These are phyloP conservation scores for Teratosphaeria viscida DNA, from an alignment of 2,329 filamentous ascomycete genomes.

Conservation along the genomic window DNA sequence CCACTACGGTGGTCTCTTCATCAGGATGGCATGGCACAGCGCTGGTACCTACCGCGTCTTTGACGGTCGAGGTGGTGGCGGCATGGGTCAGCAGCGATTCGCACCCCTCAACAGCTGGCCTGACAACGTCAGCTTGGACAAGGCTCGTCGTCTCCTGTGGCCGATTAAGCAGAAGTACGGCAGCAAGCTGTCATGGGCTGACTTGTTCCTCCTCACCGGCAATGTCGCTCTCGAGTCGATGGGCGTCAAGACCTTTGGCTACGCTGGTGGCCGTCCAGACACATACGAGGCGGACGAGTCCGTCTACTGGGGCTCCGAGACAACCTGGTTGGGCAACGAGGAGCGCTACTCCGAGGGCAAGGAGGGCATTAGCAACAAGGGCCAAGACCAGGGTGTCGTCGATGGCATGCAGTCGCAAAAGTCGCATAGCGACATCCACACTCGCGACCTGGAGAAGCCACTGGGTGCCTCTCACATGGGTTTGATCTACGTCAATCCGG, in stretches of 20 bases:
- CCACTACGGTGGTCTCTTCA: conserved; percentile 70
- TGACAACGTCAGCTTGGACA: conserved; percentile 68
- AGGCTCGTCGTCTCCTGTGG: conserved; percentile 69
- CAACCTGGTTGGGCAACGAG: conserved; percentile 64
- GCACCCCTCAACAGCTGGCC: conserved; percentile 76
- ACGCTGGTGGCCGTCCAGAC: conserved; percentile 61
- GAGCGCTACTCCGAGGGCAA: conserved; percentile 52
- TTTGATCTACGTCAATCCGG: conserved; percentile 73
- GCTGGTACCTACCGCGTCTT: conserved; percentile 67
- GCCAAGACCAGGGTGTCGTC: conserved; percentile 30
- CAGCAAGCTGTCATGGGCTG: conserved; percentile 72
- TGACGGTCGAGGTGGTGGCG: conserved; percentile 66
- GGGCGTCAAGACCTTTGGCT: conserved; percentile 64
- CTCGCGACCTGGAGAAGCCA: conserved; percentile 56
- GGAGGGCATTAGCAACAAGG: conserved; percentile 28
- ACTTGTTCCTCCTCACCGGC: conserved; percentile 59
- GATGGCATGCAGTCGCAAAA: conserved; percentile 34
- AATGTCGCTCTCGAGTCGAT: conserved; percentile 70
- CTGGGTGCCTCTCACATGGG: conserved; percentile 63
- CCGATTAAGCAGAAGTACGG: conserved; percentile 80
- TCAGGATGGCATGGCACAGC: conserved; percentile 74
- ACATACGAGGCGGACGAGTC: conserved; percentile 67
- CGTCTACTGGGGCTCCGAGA: conserved; percentile 67
- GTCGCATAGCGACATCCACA: conserved; percentile 40
- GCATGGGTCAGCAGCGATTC: conserved; percentile 63